phyloP scores from a whole-genome alignment of 1,284 basidiomycete genomes.

The Schizopora paradoxa region DNA sequence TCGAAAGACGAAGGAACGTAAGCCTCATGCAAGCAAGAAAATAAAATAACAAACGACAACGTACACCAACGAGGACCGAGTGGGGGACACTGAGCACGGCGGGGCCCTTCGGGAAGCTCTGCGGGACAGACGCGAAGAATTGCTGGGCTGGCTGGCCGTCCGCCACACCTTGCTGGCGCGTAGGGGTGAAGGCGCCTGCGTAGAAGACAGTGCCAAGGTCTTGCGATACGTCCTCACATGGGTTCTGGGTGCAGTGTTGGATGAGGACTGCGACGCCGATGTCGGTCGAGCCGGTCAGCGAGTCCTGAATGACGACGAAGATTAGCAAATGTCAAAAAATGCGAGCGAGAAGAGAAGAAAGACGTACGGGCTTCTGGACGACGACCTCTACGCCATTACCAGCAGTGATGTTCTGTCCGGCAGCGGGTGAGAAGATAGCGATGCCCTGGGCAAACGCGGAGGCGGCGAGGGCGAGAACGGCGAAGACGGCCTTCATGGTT shows the following conservation, averaged over 20 bases:
- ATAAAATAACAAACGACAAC: too few species aligned
- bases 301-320: constrained; percentile 27
- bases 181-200: constrained; percentile 39
- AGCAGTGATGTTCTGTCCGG: constrained; percentile 33
- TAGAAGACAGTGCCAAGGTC: constrained; percentile 42
- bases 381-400: too few species aligned
- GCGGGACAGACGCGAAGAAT: constrained; percentile 42
- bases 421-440: constrained; percentile 34
- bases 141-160: constrained; percentile 43
- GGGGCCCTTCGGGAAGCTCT: constrained; percentile 24
- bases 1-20: too few species aligned
- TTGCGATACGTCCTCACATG: constrained; percentile 29
- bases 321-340: not conserved
- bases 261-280: constrained; percentile 40
- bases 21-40: too few species aligned
- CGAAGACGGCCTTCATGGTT: constrained; percentile 8
- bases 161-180: constrained; percentile 25
- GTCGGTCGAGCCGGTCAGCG: constrained; percentile 36
- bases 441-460: constrained; percentile 36
- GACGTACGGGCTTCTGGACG: constrained; percentile 39
- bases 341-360: not conserved
- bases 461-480: constrained; percentile 5
- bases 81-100: constrained; percentile 39
- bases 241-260: constrained; percentile 28
- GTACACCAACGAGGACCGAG: constrained; percentile 42